Percentiles rank a stretch among this genome's conserved stretches.
Evolutionary conservation across 2,329 filamentous ascomycete species (phyloP).

Genomic region (Esteya vermicola): DNA sequence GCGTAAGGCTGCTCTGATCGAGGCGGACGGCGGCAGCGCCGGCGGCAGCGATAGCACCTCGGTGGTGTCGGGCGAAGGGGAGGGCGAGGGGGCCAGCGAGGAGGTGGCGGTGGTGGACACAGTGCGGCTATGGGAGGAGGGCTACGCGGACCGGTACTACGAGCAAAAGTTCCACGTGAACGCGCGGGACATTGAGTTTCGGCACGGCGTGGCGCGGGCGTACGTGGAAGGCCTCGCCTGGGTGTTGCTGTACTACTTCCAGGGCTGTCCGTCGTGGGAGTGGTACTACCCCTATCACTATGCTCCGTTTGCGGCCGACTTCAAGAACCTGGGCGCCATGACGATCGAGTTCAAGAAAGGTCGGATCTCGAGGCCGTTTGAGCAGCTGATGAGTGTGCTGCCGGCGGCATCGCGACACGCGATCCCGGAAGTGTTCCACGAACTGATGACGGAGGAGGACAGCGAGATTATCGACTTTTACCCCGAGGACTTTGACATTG

Average conservation of each 20-base stretch:
- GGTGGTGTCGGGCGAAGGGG: too few species aligned
- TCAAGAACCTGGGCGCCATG: slow-evolving; percentile 68
- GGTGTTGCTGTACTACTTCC: slow-evolving; percentile 95
- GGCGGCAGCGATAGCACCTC: slow-evolving; percentile 47
- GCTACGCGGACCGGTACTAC: slow-evolving; percentile 92
- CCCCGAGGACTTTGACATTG: slow-evolving; percentile 81
- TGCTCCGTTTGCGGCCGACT: slow-evolving; percentile 92
- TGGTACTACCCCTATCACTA: slow-evolving; percentile 99
- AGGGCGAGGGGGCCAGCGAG: slow-evolving; percentile 28
- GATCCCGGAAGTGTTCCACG: slow-evolving; percentile 75
- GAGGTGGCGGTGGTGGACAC: slow-evolving; percentile 62
- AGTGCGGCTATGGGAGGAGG: slow-evolving; percentile 85
- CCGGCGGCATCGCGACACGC: slow-evolving; percentile 87
- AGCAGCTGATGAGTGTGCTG: slow-evolving; percentile 96
- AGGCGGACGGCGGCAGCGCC: slow-evolving; percentile 72
- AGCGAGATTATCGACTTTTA: slow-evolving; percentile 97
- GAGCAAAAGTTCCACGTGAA: slow-evolving; percentile 88
- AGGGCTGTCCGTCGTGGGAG: slow-evolving; percentile 95
- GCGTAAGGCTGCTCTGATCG: slow-evolving; percentile 57
- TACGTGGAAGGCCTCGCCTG: slow-evolving; percentile 92
- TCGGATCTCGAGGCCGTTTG: slow-evolving; percentile 76
- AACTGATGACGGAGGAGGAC: slow-evolving; percentile 74
- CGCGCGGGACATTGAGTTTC: slow-evolving; percentile 69
- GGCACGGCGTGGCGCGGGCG: slow-evolving; percentile 73
- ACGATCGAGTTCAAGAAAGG: slow-evolving; percentile 73